Base-by-base conservation (phyloP, 1,139 yeast genomes). In the Candida anutae region DNA sequence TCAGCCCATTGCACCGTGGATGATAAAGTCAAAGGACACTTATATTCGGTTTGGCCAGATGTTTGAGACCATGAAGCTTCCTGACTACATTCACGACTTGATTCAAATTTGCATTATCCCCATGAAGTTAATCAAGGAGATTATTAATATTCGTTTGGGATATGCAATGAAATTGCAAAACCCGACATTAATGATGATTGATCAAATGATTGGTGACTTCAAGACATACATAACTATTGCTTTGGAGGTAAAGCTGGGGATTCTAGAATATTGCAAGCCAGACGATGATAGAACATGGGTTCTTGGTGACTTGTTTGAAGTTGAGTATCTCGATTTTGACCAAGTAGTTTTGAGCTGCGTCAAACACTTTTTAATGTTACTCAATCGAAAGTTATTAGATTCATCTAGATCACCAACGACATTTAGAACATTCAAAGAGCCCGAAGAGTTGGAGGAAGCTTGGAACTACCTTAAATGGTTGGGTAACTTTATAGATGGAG, bases 161-260 rank as follows among this genome's bases (percentile, higher is more conserved):
- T 87, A 85, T 48, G 95, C 97, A 4, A 69, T 72, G 50, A 80
- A 81, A 43, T 58, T 88, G 32, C 76, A 73, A 31, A 83, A 83
- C 42, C 95, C 95, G 2, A 87, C 97, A 0, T 74, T 87, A 74
- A 82, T 87, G 88, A 84, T 88, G 79, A 84, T 90, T 39, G 97
- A 90, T 52, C 96, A 88, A 55, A 82, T 85, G 74, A 73, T 90
- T 39, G 90, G 77, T 26, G 95, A 87, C 50, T 80, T 88, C 47
- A 78, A 79, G 38, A 69, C 79, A 2, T 85, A 85, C 48, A 72
- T 88, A 29, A 69, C 75, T 24, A 63, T 87, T 26, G 93, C 95
- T 0, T 65, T 84, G 15, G 83, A 77, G 37, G 75, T 87, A 25
- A 80, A 85, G 48, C 74, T 73, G 37, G 79, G 82, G 1, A 69